Evolutionary conservation across 2,329 filamentous ascomycete species (phyloP).

Genomic region (Seiridium unicorne): DNA sequence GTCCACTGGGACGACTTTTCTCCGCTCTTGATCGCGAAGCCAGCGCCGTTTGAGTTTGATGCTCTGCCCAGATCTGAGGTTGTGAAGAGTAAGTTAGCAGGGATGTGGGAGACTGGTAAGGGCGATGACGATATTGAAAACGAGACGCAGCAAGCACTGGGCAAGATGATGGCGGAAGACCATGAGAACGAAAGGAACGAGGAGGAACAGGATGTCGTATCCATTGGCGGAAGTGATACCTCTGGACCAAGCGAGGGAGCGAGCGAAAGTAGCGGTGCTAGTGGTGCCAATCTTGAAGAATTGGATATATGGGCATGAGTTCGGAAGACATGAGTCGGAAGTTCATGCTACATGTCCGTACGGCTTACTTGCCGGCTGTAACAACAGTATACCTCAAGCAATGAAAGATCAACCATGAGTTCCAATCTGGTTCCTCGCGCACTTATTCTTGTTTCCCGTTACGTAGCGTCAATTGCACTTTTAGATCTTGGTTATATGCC

Average conservation of each 20-base stretch:
- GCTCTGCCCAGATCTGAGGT: constrained; percentile 24
- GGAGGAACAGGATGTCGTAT: not conserved
- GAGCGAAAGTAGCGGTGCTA: not conserved
- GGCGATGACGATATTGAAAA: constrained; percentile 29
- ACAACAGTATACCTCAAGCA: too few species aligned
- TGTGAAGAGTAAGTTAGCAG: constrained; percentile 21
- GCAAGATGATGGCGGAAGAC: constrained; percentile 3
- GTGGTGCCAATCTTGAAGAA: not conserved
- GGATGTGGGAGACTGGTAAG: constrained; percentile 35
- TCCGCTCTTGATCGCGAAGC: constrained; percentile 43
- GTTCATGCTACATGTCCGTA: too few species aligned
- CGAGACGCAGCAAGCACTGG: constrained; percentile 13
- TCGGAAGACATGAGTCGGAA: too few species aligned
- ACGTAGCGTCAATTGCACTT: not conserved
- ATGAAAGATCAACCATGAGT: too few species aligned
- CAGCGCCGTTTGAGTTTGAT: constrained; percentile 36
- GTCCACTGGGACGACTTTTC: constrained; percentile 45
- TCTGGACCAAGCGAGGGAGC: not conserved
- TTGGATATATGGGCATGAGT: not conserved
- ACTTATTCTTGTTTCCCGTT: not conserved
- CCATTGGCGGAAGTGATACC: constrained; percentile 1
- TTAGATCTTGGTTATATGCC: constrained; percentile 15
- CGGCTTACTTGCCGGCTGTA: too few species aligned
- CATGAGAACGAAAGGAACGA: not conserved
- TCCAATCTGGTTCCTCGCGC: not conserved